Evolutionary conservation across 1,284 basidiomycete species (phyloP).

Genomic region (Meripilus lineatus): DNA sequence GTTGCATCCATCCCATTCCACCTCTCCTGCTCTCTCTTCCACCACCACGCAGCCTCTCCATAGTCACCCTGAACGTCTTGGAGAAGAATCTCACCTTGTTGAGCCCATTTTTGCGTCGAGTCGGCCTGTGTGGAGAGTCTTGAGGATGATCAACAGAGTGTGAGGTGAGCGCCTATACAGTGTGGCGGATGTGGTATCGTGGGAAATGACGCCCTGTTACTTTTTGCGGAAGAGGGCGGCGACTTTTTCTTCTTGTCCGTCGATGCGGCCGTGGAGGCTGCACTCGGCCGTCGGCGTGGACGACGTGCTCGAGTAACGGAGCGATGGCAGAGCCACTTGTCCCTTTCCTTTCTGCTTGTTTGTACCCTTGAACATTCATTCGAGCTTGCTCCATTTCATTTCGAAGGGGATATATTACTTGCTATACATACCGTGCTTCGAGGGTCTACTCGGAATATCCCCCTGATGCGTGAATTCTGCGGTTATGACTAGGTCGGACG

Average conservation of each 20-base stretch:
- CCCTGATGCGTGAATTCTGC: neutral
- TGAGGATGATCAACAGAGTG: conserved; percentile 18
- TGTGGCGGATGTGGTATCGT: neutral
- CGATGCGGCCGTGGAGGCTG: conserved; percentile 37
- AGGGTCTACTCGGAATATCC: neutral
- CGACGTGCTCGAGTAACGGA: conserved; percentile 41
- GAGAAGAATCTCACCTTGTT: conserved; percentile 55
- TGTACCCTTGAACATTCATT: conserved; percentile 11
- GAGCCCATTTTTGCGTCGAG: conserved; percentile 58
- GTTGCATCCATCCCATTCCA: conserved; percentile 33
- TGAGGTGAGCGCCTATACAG: conserved; percentile 9
- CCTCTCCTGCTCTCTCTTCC: conserved; percentile 15
- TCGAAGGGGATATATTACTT: conserved; percentile 26
- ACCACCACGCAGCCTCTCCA: conserved; percentile 12
- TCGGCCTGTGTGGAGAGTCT: conserved; percentile 29
- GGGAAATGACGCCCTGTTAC: neutral
- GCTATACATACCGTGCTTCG: conserved; percentile 1
- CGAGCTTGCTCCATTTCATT: conserved; percentile 17
- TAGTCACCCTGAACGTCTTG: conserved; percentile 10
- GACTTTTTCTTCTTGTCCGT: conserved; percentile 23
- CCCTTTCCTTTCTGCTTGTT: conserved; percentile 16
- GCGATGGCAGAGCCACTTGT: conserved; percentile 34
- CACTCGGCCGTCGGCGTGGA: conserved; percentile 33
- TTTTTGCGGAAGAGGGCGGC: neutral
- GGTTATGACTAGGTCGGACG: no score